phyloP scores from a whole-genome alignment of 805 yeast species.

The Yamadazyma insecticola region DNA sequence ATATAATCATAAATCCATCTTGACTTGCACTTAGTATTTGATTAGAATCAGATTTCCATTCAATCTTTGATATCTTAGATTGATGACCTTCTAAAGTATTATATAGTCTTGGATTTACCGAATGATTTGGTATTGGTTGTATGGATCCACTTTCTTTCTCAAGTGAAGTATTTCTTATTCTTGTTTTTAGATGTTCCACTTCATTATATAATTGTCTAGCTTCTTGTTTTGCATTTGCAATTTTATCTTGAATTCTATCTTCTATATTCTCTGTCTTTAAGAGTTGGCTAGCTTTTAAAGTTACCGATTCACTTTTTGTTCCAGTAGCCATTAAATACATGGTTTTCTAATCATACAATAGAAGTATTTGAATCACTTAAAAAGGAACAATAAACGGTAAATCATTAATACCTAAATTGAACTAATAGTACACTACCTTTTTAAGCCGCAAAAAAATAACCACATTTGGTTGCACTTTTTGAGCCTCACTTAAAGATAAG shows the following conservation, averaged over 20 bases:
- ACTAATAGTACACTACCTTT: no score
- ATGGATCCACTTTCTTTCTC: constrained; percentile 32
- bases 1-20: constrained; percentile 78
- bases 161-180: constrained; percentile 44
- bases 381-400: not conserved
- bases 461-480: no score
- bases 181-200: constrained; percentile 39
- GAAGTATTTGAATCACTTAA: no score
- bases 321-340: no score
- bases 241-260: constrained; percentile 5
- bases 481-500: no score
- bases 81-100: constrained; percentile 57
- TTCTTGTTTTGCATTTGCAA: constrained; percentile 36
- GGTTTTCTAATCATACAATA: no score
- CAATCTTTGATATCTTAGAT: constrained; percentile 63
- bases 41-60: constrained; percentile 64
- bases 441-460: no score
- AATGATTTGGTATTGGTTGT: constrained; percentile 25
- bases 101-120: constrained; percentile 25
- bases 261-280: not conserved
- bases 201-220: constrained; percentile 46
- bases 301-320: no score
- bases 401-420: no score
- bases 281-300: no score
- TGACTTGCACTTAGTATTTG: constrained; percentile 71